Percentiles rank a stretch among this genome's conserved stretches.
Conservation (phyloP, 208 protist species). For the Naegleria gruberi region DNA sequence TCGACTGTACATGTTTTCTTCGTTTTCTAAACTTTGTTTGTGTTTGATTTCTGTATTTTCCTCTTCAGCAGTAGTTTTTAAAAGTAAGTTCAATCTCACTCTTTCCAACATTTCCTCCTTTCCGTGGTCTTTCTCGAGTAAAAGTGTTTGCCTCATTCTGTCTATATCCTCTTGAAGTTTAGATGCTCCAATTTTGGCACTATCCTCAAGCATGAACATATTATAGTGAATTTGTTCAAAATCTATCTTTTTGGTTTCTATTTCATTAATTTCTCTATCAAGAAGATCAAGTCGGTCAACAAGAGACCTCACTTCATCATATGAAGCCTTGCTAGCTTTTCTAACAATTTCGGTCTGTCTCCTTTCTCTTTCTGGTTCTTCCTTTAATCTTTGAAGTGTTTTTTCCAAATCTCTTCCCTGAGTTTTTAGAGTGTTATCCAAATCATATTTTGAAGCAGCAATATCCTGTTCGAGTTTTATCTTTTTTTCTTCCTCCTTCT, state of each 20-base stretch:
- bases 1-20: conserved; percentile 52
- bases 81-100: conserved; percentile 59
- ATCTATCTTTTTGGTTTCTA: conserved; percentile 64
- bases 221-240: conserved; percentile 55
- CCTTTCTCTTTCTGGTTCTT: conserved; percentile 60
- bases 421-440: background rate
- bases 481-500: conserved; percentile 10
- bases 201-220: conserved; percentile 55
- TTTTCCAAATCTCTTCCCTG: conserved; percentile 44
- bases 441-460: background rate
- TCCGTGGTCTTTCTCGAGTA: conserved; percentile 45
- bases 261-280: conserved; percentile 52
- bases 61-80: conserved; percentile 50
- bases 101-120: conserved; percentile 52
- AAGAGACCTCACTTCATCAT: conserved; percentile 52
- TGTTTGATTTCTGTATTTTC: conserved; percentile 57
- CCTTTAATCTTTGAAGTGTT: conserved; percentile 61
- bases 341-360: conserved; percentile 65
- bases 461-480: background rate
- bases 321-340: conserved; percentile 51
- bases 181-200: conserved; percentile 54
- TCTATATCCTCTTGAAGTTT: conserved; percentile 70
- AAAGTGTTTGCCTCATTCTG: conserved; percentile 64
- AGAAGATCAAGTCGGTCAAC: conserved; percentile 61
- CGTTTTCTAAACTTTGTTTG: conserved; percentile 50